phyloP scores from a whole-genome alignment of 257 asterid genomes.

The Ocimum tenuiflorum region DNA sequence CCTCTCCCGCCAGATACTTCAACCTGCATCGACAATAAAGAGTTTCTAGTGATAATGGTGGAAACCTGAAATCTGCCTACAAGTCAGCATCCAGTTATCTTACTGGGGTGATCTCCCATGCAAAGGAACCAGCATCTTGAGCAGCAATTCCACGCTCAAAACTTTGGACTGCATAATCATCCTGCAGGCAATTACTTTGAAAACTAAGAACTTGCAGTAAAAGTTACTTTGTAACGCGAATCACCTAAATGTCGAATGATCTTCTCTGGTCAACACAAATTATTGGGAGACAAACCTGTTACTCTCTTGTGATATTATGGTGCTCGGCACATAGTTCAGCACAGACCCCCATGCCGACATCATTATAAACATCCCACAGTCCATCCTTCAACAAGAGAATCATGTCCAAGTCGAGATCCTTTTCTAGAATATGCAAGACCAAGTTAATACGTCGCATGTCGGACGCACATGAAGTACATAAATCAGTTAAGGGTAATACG shows the following conservation, averaged over 20 bases:
- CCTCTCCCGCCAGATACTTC: constrained; percentile 98
- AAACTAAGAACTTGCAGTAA: not conserved
- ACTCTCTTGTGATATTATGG: constrained; percentile 76
- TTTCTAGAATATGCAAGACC: constrained; percentile 49
- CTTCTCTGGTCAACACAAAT: not conserved
- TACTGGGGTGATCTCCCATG: constrained; percentile 96
- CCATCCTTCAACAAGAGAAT: constrained; percentile 96
- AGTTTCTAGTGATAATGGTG: not conserved
- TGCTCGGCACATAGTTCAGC: constrained; percentile 90
- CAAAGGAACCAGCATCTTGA: constrained; percentile 67
- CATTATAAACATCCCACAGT: constrained; percentile 90
- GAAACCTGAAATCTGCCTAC: constrained; percentile 4
- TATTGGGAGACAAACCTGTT: constrained; percentile 53
- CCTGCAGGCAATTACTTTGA: constrained; percentile 37
- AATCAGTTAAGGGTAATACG: not conserved
- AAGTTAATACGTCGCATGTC: not conserved
- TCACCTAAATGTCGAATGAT: not conserved
- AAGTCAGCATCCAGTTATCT: constrained; percentile 19
- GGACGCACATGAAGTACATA: not conserved
- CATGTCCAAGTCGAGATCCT: constrained; percentile 98
- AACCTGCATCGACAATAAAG: constrained; percentile 50
- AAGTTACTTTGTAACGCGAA: not conserved
- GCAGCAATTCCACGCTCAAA: constrained; percentile 98
- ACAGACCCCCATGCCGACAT: constrained; percentile 95
- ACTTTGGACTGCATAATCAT: constrained; percentile 82